phyloP scores from a whole-genome alignment of 176 grass and related monocot species.

The Oryza meridionalis region DNA sequence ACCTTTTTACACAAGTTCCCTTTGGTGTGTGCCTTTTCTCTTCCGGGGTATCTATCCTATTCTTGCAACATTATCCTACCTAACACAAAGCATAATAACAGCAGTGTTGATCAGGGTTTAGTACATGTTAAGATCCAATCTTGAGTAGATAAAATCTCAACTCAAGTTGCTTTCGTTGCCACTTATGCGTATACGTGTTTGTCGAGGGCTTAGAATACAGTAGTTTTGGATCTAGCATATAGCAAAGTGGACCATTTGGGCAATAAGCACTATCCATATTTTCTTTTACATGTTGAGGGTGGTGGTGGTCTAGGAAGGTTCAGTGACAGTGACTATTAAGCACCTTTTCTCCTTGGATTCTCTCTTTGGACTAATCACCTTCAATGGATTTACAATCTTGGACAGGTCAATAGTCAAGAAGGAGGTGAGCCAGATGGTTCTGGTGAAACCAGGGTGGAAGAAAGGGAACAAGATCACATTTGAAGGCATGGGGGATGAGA shows the following conservation, averaged over 20 bases:
- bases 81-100: conserved; percentile 35
- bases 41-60: conserved; percentile 46
- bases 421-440: conserved; percentile 66
- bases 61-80: conserved; percentile 61
- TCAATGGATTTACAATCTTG: conserved; percentile 8
- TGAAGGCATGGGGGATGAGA: conserved; percentile 76
- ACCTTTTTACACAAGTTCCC: conserved; percentile 43
- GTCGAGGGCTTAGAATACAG: conserved; percentile 42
- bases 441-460: conserved; percentile 83
- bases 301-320: conserved; percentile 17
- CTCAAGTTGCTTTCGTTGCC: conserved; percentile 39
- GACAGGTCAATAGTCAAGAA: conserved; percentile 73
- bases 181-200: conserved; percentile 37
- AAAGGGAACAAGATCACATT: conserved; percentile 73
- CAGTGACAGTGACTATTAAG: conserved; percentile 53
- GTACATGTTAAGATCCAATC: conserved; percentile 37
- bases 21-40: conserved; percentile 40
- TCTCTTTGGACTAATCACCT: conserved; percentile 21
- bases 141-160: conserved; percentile 23
- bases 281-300: conserved; percentile 32
- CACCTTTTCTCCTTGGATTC: conserved; percentile 29
- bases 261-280: conserved; percentile 13
- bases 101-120: conserved; percentile 40
- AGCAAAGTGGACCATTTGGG: conserved; percentile 45
- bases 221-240: conserved; percentile 42